A percentile compares a stretch with the other conserved stretches of the same genome.
These are phyloP conservation scores for Salix suchowensis DNA, from an alignment of 345 rosid genomes.

Conservation along the genomic window DNA sequence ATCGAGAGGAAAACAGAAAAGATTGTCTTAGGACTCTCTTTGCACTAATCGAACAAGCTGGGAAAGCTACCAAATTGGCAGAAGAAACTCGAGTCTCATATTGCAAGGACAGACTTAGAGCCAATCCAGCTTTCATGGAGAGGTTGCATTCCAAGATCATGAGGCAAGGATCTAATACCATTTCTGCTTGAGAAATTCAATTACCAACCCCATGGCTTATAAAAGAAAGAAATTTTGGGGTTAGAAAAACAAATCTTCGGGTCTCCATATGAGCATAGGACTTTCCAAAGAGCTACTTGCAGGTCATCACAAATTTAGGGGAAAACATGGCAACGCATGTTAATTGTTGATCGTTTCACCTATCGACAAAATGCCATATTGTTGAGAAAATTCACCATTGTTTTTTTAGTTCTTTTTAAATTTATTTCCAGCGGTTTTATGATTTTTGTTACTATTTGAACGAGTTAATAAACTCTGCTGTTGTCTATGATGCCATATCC, in stretches of 20 bases:
- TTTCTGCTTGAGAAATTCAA: conserved; percentile 6
- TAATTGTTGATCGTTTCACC: background rate
- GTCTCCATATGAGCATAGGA: too few species aligned
- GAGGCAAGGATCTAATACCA: conserved; percentile 36
- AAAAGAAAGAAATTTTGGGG: background rate
- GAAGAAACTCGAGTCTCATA: conserved; percentile 66
- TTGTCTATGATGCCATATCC: too few species aligned
- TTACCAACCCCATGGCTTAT: background rate
- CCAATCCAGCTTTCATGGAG: conserved; percentile 83
- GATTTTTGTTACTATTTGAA: too few species aligned
- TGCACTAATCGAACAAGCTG: conserved; percentile 78
- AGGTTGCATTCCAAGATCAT: conserved; percentile 62
- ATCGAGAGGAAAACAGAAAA: conserved; percentile 91
- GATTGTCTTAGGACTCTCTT: conserved; percentile 83
- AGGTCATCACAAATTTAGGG: background rate
- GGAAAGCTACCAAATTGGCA: conserved; percentile 69
- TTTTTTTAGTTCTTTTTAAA: too few species aligned
- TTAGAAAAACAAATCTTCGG: background rate
- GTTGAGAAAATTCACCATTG: background rate
- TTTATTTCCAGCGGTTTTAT: too few species aligned
- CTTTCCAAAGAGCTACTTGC: too few species aligned
- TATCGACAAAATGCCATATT: background rate
- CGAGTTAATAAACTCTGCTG: too few species aligned
- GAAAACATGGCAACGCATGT: too few species aligned
- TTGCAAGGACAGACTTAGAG: conserved; percentile 70